Base-by-base conservation (phyloP, 2,329 filamentous ascomycete species). In the Drechslera avenae region DNA sequence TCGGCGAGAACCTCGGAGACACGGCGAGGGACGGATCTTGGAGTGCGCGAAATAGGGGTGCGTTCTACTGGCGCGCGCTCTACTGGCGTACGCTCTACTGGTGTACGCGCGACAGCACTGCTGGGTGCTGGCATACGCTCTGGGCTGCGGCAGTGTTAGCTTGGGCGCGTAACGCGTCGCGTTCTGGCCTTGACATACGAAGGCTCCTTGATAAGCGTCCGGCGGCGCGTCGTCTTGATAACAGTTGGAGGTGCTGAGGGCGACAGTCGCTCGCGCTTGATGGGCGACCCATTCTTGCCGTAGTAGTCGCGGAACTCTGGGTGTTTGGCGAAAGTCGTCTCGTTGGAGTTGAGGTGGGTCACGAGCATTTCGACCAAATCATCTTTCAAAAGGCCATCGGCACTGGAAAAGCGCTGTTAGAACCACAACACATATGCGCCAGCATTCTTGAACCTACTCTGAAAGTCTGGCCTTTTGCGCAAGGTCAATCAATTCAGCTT, bases 281-380 rank as follows among this genome's bases (percentile, higher is more conserved):
- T 68, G 5, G 81, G 81, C 39, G 81, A 82, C 36, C 82, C 81
- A 52, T 54, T 63, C 71, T 87, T 86, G 69, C 82, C 84, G 79
- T 90, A 97, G 81, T 91, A 97, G 53, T 88, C 85, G 54, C 82
- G 77, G 69, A 96, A 83, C 47, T 78, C 79, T 46, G 86, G 76
- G 59, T 91, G 84, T 51, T 79, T 78, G 44, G 82, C 79, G 69
- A 89, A 87, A 54, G 80, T 81, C 57, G 83, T 78, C 62, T 83
- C 80, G 76, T 96, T 88, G 56, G 83, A 80, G 60, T 84, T 66
- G 33, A 73, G 66, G 37, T 81, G 62, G 4, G 52, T 53, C 26
- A 60, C 61, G 21, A 73, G 59, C 34, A 59, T 46, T 8, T 67
- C 62, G 68, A 93, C 90, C 53, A 97, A 83, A 40, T 96, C 91